Evolutionary conservation across 2,329 filamentous ascomycete species (phyloP).

Genomic region (Fusarium domesticum): DNA sequence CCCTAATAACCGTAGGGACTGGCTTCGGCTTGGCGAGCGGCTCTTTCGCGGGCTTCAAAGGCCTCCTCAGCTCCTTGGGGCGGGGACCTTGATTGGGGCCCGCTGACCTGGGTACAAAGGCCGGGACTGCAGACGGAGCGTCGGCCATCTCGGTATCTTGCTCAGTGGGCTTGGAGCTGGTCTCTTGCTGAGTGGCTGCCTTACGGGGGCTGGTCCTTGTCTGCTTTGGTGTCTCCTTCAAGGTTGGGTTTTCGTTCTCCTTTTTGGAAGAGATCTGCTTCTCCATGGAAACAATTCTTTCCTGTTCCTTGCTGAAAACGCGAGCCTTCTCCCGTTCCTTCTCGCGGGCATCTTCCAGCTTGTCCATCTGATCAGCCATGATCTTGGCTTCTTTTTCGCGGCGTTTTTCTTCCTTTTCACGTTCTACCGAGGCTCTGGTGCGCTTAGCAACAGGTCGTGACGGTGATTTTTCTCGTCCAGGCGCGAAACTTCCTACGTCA

Average conservation of each 20-base stretch:
- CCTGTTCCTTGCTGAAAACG: slow-evolving; percentile 56
- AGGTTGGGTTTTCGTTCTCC: slow-evolving; percentile 45
- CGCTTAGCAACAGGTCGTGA: slow-evolving; percentile 43
- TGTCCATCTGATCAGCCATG: slow-evolving; percentile 57
- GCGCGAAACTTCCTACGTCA: slow-evolving; percentile 10
- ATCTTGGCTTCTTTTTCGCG: slow-evolving; percentile 63
- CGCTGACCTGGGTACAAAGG: slow-evolving; percentile 54
- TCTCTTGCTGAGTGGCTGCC: slow-evolving; percentile 36
- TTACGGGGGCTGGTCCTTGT: slow-evolving; percentile 54
- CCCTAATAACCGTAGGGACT: slow-evolving; percentile 66
- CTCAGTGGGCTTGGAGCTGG: slow-evolving; percentile 24
- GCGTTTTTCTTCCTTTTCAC: slow-evolving; percentile 63
- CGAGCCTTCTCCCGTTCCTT: slow-evolving; percentile 68
- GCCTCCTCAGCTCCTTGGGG: slow-evolving; percentile 55
- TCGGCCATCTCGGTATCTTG: slow-evolving; percentile 57
- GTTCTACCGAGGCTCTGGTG: slow-evolving; percentile 58
- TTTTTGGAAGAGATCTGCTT: slow-evolving; percentile 52
- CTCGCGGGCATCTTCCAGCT: slow-evolving; percentile 64
- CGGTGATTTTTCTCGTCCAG: slow-evolving; percentile 38
- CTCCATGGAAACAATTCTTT: slow-evolving; percentile 52
- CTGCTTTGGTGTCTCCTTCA: slow-evolving; percentile 43
- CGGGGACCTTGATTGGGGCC: slow-evolving; percentile 47
- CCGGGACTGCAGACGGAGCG: slow-evolving; percentile 53
- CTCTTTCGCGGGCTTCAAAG: slow-evolving; percentile 62
- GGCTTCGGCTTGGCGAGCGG: slow-evolving; percentile 57